Base-by-base conservation (phyloP, 2,329 filamentous ascomycete species). In the Aureobasidium subglaciale region DNA sequence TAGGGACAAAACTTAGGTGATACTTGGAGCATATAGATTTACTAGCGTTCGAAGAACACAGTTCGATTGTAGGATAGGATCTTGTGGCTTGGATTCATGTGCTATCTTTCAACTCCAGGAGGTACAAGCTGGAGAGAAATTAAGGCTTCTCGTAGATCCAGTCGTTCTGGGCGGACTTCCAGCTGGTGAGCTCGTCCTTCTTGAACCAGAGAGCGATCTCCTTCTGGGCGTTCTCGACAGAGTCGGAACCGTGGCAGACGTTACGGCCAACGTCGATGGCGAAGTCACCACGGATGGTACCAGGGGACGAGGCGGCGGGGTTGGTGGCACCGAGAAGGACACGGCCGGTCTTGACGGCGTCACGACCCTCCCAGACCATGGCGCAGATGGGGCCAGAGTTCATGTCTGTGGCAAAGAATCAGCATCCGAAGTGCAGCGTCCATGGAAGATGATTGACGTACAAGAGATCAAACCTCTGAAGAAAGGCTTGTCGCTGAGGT, bases 351-450 rank as follows among this genome's bases (percentile, higher is more conserved):
- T 97, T 97, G 84, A 96, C 91, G 76, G 86, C 93, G 72, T 99
- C 91, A 83, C 88, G 88, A 73, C 93, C 93, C 79, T 99, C 91
- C 93, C 93, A 99, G 78, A 99, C 87, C 92, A 97, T 99, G 81
- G 93, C 93, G 82, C 83, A 87, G 80, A 99, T 92, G 75, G 93
- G 93, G 74, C 93, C 93, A 75, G 86, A 91, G 75, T 84, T 80
- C 93, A 97, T 99, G 85, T 97, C 90, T 95, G 63, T 60, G 25
- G 56, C 48, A 22, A 34, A 15, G 50, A 62, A 59, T 70, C 62
- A 64, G 60, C 57, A 1, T 18, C 16, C 38, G 34, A 1, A 43
- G 49, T 54, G 60, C 11, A 18, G 37, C 50, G 50, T 41, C 3
- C 5, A 6, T 15, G 13, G 34, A n/a, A 20, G 9, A 27, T 20